These are phyloP conservation scores for Claviceps arundinis DNA, from an alignment of 2,329 filamentous ascomycete species.

Conservation along the genomic window DNA sequence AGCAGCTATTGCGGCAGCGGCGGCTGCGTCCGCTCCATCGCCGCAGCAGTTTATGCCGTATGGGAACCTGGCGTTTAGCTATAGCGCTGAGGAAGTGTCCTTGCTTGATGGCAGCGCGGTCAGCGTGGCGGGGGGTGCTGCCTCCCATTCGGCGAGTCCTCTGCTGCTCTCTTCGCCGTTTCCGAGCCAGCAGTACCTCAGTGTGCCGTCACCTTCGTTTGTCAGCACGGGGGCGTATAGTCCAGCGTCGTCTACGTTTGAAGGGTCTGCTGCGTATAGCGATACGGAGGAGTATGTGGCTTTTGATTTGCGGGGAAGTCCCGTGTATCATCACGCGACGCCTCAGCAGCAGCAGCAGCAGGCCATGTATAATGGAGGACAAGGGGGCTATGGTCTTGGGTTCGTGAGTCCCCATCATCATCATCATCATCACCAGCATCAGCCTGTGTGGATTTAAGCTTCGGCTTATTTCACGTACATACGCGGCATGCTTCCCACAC, in stretches of 20 bases:
- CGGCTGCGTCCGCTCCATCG: neutral
- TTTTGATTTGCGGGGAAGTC: slow-evolving; percentile 29
- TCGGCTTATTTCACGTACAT: slow-evolving; percentile 24
- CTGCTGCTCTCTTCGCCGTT: slow-evolving; percentile 44
- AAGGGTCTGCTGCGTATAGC: slow-evolving; percentile 50
- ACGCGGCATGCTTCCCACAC: slow-evolving; percentile 21
- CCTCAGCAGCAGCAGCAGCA: slow-evolving; percentile 14
- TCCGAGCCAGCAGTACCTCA: slow-evolving; percentile 43
- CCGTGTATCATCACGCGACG: slow-evolving; percentile 31
- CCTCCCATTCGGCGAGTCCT: slow-evolving; percentile 38
- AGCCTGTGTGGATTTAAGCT: slow-evolving; percentile 47
- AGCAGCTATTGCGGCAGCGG: neutral
- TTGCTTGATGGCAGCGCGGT: slow-evolving; percentile 34
- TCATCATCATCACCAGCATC: slow-evolving; percentile 11
- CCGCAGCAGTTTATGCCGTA: slow-evolving; percentile 40
- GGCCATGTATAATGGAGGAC: slow-evolving; percentile 29
- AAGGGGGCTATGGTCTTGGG: slow-evolving; percentile 32
- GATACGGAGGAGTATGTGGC: slow-evolving; percentile 43
- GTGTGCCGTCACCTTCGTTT: slow-evolving; percentile 49
- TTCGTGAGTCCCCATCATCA: slow-evolving; percentile 43
- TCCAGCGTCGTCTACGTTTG: slow-evolving; percentile 48
- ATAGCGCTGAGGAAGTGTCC: slow-evolving; percentile 50
- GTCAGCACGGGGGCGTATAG: slow-evolving; percentile 42
- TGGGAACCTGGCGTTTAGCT: slow-evolving; percentile 46
- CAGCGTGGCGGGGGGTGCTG: slow-evolving; percentile 20